phyloP scores from a whole-genome alignment of 2,329 filamentous ascomycete genomes.

The Tolypocladium amazonense region DNA sequence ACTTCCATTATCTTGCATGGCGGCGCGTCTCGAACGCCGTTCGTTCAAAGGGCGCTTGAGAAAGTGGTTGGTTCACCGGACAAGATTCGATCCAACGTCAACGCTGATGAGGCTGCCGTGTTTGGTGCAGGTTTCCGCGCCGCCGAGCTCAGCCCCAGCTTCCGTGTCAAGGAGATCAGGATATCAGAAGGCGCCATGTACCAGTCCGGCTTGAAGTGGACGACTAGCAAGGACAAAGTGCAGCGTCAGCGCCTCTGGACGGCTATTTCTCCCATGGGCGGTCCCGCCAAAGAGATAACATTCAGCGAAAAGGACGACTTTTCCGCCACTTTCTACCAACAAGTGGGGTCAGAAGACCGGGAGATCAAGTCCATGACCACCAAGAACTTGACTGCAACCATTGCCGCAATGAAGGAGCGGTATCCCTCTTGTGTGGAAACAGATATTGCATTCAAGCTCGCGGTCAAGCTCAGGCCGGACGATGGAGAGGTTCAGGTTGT shows the following conservation, averaged over 20 bases:
- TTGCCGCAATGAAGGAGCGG: constrained; percentile 67
- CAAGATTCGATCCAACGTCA: constrained; percentile 88
- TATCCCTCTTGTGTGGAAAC: constrained; percentile 61
- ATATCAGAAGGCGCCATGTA: constrained; percentile 69
- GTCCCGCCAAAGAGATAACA: constrained; percentile 69
- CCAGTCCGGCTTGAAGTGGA: constrained; percentile 66
- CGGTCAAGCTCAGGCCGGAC: constrained; percentile 58
- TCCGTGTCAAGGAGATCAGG: constrained; percentile 95
- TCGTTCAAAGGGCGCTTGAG: constrained; percentile 85
- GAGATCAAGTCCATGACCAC: constrained; percentile 60
- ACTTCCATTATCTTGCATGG: constrained; percentile 91
- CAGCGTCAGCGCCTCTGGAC: constrained; percentile 78
- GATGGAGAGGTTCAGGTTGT: constrained; percentile 73
- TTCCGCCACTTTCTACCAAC: constrained; percentile 68
- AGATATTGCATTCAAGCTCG: constrained; percentile 73
- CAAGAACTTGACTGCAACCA: constrained; percentile 75
- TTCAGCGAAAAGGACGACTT: constrained; percentile 80
- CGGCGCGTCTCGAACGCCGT: constrained; percentile 81
- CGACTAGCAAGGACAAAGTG: constrained; percentile 54
- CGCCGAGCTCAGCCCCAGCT: constrained; percentile 83
- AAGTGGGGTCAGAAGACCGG: constrained; percentile 46
- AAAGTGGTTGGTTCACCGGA: constrained; percentile 57
- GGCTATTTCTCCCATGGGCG: constrained; percentile 62
- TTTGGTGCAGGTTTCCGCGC: constrained; percentile 94
- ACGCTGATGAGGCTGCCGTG: constrained; percentile 91